A percentile compares a stretch with the other conserved stretches of the same genome.
phyloP scores from a whole-genome alignment of 768 basidiomycete species.

The Collybia nuda region DNA sequence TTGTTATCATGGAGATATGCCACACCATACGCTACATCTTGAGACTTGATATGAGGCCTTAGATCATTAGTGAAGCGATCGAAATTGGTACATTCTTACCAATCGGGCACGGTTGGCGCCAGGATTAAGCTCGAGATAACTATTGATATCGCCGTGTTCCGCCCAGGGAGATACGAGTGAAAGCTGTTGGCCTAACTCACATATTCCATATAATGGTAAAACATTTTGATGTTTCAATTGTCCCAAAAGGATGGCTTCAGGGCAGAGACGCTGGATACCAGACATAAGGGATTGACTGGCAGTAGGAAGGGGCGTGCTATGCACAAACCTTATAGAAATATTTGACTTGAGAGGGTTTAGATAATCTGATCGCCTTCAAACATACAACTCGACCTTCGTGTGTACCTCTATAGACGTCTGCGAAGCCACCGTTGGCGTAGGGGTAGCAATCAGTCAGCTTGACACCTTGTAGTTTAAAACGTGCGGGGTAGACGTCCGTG shows the following conservation, averaged over 20 bases:
- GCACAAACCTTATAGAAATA: not conserved
- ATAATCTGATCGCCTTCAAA: conserved; percentile 4
- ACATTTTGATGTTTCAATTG: conserved; percentile 29
- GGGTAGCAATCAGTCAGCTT: not conserved
- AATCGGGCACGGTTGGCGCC: conserved; percentile 22
- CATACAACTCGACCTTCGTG: not conserved
- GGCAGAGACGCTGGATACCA: conserved; percentile 16
- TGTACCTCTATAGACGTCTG: conserved; percentile 5
- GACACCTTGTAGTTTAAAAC: conserved; percentile 3
- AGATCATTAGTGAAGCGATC: not conserved
- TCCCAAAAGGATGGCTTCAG: conserved; percentile 21
- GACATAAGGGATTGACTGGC: no score
- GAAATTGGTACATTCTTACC: conserved; percentile 21
- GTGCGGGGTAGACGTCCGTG: conserved; percentile 2
- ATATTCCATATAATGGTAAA: conserved; percentile 29
- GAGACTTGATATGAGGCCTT: conserved; percentile 4
- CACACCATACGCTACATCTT: conserved; percentile 25
- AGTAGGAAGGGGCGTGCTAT: not conserved
- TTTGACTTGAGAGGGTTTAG: not conserved
- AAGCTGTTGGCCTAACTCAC: conserved; percentile 16
- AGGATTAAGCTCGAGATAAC: conserved; percentile 25
- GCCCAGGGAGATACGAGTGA: conserved; percentile 33
- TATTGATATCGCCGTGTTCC: conserved; percentile 20
- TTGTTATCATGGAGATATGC: conserved; percentile 23
- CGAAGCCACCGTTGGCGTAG: conserved; percentile 4